Conservation (phyloP, 148 eudicot genomes). For the Nyssa sinensis region DNA sequence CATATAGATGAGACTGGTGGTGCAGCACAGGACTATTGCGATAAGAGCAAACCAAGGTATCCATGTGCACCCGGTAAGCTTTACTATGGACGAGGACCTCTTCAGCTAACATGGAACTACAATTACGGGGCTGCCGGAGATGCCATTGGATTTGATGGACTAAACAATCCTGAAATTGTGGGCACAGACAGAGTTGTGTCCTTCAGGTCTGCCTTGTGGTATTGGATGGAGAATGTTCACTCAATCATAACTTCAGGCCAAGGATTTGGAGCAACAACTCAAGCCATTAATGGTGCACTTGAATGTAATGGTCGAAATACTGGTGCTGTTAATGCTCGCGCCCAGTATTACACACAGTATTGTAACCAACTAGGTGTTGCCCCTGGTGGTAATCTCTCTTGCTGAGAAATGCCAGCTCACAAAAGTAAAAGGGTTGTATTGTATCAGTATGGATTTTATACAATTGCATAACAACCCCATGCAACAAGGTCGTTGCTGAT, state of each 20-base stretch:
- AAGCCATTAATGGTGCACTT: slow-evolving; percentile 22
- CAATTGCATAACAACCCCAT: no score
- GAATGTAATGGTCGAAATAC: slow-evolving; percentile 22
- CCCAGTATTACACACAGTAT: slow-evolving; percentile 14
- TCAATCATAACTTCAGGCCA: background rate
- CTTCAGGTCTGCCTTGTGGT: slow-evolving; percentile 41
- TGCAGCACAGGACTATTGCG: slow-evolving; percentile 42
- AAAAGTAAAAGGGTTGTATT: no score
- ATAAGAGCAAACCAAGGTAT: slow-evolving; percentile 28
- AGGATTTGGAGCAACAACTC: slow-evolving; percentile 28
- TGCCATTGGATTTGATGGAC: slow-evolving; percentile 25
- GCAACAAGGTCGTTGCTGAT: no score
- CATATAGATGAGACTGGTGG: slow-evolving; percentile 49
- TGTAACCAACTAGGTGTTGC: slow-evolving; percentile 23
- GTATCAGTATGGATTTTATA: no score
- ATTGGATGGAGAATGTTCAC: slow-evolving; percentile 27
- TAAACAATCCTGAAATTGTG: slow-evolving; percentile 34
- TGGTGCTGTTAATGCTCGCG: slow-evolving; percentile 9
- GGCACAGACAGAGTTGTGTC: slow-evolving; percentile 22
- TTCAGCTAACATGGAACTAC: no score
- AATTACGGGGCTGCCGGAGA: slow-evolving; percentile 41
- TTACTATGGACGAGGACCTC: slow-evolving; percentile 45
- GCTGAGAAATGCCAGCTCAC: no score
- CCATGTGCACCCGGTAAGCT: slow-evolving; percentile 26
- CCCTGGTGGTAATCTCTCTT: slow-evolving; percentile 27